Conservation (phyloP, 495 filamentous ascomycete genomes). For the Massariosphaeria phaeospora region DNA sequence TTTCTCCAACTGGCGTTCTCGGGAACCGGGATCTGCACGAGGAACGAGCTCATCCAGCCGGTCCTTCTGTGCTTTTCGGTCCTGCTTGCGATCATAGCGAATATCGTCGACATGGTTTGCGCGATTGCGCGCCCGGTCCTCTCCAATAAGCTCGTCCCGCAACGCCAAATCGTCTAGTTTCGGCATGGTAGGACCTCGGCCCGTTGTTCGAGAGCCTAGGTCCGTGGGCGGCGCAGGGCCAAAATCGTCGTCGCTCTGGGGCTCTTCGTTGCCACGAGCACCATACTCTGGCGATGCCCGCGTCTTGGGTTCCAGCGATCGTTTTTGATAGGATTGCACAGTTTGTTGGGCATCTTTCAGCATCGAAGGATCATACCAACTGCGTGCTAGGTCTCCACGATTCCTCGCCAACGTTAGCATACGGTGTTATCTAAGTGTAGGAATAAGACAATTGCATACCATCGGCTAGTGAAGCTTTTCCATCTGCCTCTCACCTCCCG, state of each 20-base stretch:
- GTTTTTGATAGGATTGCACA: neutral
- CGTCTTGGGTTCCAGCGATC: neutral
- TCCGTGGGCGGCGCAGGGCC: constrained; percentile 63
- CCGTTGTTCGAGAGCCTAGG: constrained; percentile 41
- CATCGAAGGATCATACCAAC: constrained; percentile 77
- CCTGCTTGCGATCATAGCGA: constrained; percentile 55
- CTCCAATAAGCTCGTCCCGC: constrained; percentile 54
- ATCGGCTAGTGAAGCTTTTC: constrained; percentile 89
- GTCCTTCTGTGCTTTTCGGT: constrained; percentile 57
- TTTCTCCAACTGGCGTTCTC: constrained; percentile 84
- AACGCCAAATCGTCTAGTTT: constrained; percentile 67
- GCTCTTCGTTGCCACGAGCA: constrained; percentile 21
- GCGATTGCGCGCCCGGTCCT: constrained; percentile 53
- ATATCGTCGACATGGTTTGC: constrained; percentile 50
- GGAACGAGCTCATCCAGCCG: constrained; percentile 74
- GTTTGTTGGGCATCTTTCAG: constrained; percentile 30
- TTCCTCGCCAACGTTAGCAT: constrained; percentile 62
- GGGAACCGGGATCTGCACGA: constrained; percentile 77
- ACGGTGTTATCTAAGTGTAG: neutral
- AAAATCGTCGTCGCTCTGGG: constrained; percentile 55
- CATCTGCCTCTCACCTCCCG: constrained; percentile 75
- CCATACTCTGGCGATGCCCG: constrained; percentile 38
- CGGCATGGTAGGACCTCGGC: constrained; percentile 76
- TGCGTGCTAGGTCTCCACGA: constrained; percentile 81
- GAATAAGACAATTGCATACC: constrained; percentile 50